phyloP scores from a whole-genome alignment of 202 grass and related monocot genomes.

The Hordeum pubiflorum region DNA sequence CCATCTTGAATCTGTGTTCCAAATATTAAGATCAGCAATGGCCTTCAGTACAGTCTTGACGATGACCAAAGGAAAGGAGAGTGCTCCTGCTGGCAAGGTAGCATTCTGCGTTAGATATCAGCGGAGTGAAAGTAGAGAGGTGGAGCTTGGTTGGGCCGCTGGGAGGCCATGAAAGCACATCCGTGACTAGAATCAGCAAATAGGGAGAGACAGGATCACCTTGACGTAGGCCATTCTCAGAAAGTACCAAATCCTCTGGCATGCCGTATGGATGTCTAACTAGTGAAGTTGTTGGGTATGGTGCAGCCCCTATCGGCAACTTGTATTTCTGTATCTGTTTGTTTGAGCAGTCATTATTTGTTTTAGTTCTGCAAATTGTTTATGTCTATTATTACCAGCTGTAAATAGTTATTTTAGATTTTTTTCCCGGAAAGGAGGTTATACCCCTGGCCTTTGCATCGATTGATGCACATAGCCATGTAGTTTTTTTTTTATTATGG shows the following conservation, averaged over 20 bases:
- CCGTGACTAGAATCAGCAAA: neutral
- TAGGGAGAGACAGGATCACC: neutral
- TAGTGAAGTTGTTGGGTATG: neutral
- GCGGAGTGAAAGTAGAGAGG: neutral
- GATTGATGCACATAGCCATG: neutral
- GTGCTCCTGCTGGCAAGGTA: neutral
- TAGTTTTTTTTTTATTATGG: neutral
- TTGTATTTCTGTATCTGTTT: neutral
- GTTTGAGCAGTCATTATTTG: neutral
- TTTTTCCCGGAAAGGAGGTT: neutral
- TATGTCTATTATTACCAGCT: neutral
- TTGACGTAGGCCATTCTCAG: neutral
- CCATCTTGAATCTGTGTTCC: neutral
- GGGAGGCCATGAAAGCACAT: neutral
- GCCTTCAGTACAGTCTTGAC: neutral
- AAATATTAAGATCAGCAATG: neutral
- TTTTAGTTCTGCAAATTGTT: conserved; percentile 3
- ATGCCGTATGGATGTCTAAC: neutral
- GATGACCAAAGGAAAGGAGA: neutral
- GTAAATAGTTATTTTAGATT: neutral
- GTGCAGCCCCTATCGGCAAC: neutral
- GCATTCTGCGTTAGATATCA: neutral
- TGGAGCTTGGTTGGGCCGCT: neutral
- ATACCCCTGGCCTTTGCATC: neutral
- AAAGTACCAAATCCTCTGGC: neutral